These are phyloP conservation scores for Guyanaporus albipodus DNA, from an alignment of 768 basidiomycete genomes.

Conservation along the genomic window DNA sequence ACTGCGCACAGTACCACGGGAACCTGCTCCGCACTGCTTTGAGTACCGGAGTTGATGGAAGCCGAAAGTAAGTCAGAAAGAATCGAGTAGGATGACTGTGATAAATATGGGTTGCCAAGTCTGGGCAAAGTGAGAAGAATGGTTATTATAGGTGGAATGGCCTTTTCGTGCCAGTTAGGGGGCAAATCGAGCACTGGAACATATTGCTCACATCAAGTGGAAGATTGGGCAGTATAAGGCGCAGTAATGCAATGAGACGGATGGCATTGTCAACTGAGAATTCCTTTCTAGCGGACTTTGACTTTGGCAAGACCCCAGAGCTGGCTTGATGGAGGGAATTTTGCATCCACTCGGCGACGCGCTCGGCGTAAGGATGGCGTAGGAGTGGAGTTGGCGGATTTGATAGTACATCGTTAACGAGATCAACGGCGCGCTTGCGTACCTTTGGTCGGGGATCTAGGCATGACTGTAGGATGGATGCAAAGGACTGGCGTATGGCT, in stretches of 20 bases:
- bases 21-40: constrained; percentile 50
- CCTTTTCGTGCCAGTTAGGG: constrained; percentile 41
- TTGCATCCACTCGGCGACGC: constrained; percentile 77
- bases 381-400: constrained; percentile 73
- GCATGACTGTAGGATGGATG: constrained; percentile 75
- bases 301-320: constrained; percentile 55
- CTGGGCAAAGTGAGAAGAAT: constrained; percentile 80
- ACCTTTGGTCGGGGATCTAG: constrained; percentile 93
- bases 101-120: constrained; percentile 83
- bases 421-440: constrained; percentile 84
- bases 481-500: constrained; percentile 77
- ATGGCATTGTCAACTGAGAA: constrained; percentile 68
- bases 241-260: constrained; percentile 71
- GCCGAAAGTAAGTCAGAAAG: constrained; percentile 74
- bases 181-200: constrained; percentile 4
- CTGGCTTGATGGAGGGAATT: constrained; percentile 62
- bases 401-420: constrained; percentile 71
- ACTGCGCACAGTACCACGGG: constrained; percentile 62
- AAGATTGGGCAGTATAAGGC: constrained; percentile 57
- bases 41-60: constrained; percentile 47
- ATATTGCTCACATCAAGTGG: constrained; percentile 59
- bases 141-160: constrained; percentile 63
- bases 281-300: constrained; percentile 51
- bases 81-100: constrained; percentile 82
- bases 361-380: constrained; percentile 81